Evolutionary conservation across 169 alveolate species (phyloP).

Genomic region (Blepharisma undulans): DNA sequence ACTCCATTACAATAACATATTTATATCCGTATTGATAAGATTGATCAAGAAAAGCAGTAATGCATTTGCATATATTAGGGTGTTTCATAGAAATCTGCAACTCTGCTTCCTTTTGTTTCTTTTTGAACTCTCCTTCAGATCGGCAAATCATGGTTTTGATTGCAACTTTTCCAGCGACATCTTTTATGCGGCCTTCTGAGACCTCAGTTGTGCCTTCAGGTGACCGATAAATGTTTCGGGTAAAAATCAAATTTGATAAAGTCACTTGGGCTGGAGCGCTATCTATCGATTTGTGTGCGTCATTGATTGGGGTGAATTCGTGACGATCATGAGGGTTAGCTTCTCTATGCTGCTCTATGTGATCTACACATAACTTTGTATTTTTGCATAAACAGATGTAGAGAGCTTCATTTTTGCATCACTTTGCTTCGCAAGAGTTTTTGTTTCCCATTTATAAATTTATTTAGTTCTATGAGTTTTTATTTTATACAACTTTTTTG

Average conservation of each 20-base stretch:
- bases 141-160: slow-evolving; percentile 35
- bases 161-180: slow-evolving; percentile 24
- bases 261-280: background rate
- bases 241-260: background rate
- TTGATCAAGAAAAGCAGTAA: slow-evolving; percentile 28
- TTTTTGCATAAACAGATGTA: background rate
- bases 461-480: background rate
- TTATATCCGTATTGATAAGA: slow-evolving; percentile 9
- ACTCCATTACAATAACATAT: slow-evolving; percentile 39
- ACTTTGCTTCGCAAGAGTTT: background rate
- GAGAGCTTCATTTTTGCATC: background rate
- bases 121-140: slow-evolving; percentile 18
- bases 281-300: background rate
- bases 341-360: background rate
- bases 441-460: background rate
- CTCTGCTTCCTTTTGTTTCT: slow-evolving; percentile 18
- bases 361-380: background rate
- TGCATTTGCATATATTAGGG: slow-evolving; percentile 32
- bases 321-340: background rate
- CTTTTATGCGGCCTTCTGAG: slow-evolving; percentile 24
- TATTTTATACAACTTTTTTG: background rate
- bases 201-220: slow-evolving; percentile 47
- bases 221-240: background rate
- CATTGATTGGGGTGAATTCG: slow-evolving; percentile 5
- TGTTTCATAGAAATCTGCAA: slow-evolving; percentile 2